Base-by-base conservation (phyloP, 2,329 filamentous ascomycete genomes). In the Hypoxylon sp. region DNA sequence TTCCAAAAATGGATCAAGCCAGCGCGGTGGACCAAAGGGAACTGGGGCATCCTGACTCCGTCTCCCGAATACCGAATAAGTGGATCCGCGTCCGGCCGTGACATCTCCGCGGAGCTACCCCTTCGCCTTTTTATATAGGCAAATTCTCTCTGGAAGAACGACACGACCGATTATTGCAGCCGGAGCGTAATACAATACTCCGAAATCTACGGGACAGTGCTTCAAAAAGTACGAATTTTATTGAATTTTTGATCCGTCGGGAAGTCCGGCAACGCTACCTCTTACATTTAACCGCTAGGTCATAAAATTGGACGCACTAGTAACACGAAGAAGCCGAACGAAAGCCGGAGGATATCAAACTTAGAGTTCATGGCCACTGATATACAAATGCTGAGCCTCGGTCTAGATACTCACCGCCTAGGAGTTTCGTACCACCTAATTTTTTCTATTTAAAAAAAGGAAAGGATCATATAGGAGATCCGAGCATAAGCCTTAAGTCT, bases 71-170 rank as follows among this genome's bases (percentile, higher is more conserved):
- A 39, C 66, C 62, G 54, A 63, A 61, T 61, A 51, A 51, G 61
- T 63, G 61, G 65, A 19, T 21, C 57, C 19, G 5, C 5, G 30
- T 48, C 62, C 62, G 65, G 61, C 25, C 34, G 56, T 47, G 29
- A 60, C 56, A 66, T 70, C 63, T 70, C 68, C 68, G 68, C 65
- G 68, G 68, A 70, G 63, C 57, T 21, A 29, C 19, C 32, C 37
- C 52, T 48, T 41, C 14, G n/a, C 50, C 11, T 23, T 57, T 67
- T 45, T 50, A 60, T 63, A 69, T 55, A 55, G 29, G 45, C 52
- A 53, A 65, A 46, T 25, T 51, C 30, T 46, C n/a, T 45, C 1
- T 41, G 8, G 19, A 45, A 54, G 11, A 41, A 50, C 19, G 11
- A 27, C 14, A 59, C 2, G 30, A 27, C 25, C 21, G 5, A 37